Evolutionary conservation across 305 asterid species (phyloP).

Genomic region (Withania somnifera): DNA sequence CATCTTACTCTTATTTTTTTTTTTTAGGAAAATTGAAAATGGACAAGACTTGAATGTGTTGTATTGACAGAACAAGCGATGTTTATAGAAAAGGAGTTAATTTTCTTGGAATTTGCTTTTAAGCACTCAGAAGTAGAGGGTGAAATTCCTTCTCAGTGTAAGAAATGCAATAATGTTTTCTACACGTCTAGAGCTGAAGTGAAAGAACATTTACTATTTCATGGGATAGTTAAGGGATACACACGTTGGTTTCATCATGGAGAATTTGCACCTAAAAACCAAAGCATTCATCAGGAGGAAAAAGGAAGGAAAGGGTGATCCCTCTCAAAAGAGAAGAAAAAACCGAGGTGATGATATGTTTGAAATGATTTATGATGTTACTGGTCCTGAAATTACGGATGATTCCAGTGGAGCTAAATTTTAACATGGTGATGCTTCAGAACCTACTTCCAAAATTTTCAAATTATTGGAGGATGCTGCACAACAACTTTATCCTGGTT

Average conservation of each 20-base stretch:
- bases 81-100: no score
- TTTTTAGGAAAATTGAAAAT: no score
- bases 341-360: neutral
- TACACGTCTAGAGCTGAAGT: neutral
- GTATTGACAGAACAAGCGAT: no score
- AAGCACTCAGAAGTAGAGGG: neutral
- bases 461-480: neutral
- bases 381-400: neutral
- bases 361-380: neutral
- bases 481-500: neutral
- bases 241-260: neutral
- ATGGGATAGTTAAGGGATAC: neutral
- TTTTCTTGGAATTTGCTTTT: neutral
- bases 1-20: no score
- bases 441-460: neutral
- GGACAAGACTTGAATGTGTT: no score
- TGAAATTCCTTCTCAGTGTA: neutral
- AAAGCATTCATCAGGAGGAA: neutral
- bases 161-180: neutral
- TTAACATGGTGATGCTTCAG: neutral
- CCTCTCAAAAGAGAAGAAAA: no score
- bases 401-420: neutral
- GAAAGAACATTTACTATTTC: neutral
- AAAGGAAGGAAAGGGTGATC: no score
- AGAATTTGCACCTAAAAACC: neutral